Conservation (phyloP, 495 filamentous ascomycete genomes). For the Amniculicola lignicola region DNA sequence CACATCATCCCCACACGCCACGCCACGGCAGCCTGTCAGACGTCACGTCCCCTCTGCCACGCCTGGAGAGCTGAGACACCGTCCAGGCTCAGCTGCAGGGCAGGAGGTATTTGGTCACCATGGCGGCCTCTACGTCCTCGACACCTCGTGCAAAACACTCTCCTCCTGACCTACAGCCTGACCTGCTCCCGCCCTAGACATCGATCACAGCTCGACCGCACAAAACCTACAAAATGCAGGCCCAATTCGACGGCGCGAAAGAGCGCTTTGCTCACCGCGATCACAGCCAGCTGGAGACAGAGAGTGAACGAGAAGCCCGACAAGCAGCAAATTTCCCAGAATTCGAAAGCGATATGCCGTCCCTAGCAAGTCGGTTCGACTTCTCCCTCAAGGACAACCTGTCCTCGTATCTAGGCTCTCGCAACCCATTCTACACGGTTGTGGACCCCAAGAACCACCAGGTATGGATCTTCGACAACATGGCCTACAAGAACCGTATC, state of each 20-base stretch:
- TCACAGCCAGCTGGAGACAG: too few species aligned
- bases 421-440: constrained; percentile 43
- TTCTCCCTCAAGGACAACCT: constrained; percentile 36
- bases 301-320: constrained; percentile 26
- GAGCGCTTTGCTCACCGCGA: too few species aligned
- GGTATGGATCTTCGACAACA: constrained; percentile 91
- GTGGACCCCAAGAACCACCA: constrained; percentile 55
- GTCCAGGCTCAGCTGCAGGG: too few species aligned
- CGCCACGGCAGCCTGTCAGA: too few species aligned
- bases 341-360: constrained; percentile 32
- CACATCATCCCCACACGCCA: too few species aligned
- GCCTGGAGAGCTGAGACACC: too few species aligned
- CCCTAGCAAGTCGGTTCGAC: constrained; percentile 22
- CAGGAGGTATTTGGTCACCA: background rate
- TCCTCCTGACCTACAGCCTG: constrained; percentile 28
- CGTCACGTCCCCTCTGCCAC: too few species aligned
- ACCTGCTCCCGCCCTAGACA: constrained; percentile 22
- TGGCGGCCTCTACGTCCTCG: background rate
- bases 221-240: constrained; percentile 24
- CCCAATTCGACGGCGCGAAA: too few species aligned
- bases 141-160: constrained; percentile 22
- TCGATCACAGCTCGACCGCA: constrained; percentile 9
- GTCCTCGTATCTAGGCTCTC: constrained; percentile 46
- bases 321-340: constrained; percentile 21
- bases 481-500: constrained; percentile 59